Evolutionary conservation across 345 rosid genomes (phyloP).

Genomic region (Linum lewisii): DNA sequence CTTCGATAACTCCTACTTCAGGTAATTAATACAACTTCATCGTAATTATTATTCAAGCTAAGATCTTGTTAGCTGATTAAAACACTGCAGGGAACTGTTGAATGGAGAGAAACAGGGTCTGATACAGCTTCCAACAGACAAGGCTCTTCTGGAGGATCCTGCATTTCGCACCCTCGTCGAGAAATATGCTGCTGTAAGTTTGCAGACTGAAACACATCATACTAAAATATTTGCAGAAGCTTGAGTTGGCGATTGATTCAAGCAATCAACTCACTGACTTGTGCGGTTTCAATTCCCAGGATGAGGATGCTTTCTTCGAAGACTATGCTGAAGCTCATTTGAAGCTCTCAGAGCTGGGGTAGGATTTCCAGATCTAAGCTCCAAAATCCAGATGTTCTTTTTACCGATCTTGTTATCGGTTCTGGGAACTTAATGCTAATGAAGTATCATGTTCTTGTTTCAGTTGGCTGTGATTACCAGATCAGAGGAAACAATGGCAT

Average conservation of each 20-base stretch:
- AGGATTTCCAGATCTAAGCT: neutral
- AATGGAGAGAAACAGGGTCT: slow-evolving; percentile 20
- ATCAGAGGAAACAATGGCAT: too few relatives aligned
- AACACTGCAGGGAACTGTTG: slow-evolving; percentile 13
- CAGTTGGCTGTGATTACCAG: too few relatives aligned
- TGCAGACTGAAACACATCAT: too few relatives aligned
- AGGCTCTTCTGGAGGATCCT: slow-evolving; percentile 18
- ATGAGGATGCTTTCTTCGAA: slow-evolving; percentile 21
- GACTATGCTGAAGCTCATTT: slow-evolving; percentile 21
- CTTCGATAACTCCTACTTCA: slow-evolving; percentile 20
- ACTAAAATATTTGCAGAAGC: too few relatives aligned
- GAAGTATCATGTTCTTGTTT: too few relatives aligned
- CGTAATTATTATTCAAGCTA: neutral
- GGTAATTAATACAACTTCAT: too few relatives aligned
- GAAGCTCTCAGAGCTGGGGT: slow-evolving; percentile 25
- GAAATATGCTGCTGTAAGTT: slow-evolving; percentile 19
- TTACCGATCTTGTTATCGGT: too few relatives aligned
- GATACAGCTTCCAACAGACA: slow-evolving; percentile 16
- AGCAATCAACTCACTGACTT: neutral
- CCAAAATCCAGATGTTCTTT: neutral
- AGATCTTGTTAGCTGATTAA: neutral
- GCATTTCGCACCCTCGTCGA: slow-evolving; percentile 14
- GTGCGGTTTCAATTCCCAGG: neutral
- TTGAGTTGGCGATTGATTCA: too few relatives aligned
- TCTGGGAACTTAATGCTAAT: too few relatives aligned